Conservation (phyloP, 139 green algal species). For the Zygnema cylindricum region DNA sequence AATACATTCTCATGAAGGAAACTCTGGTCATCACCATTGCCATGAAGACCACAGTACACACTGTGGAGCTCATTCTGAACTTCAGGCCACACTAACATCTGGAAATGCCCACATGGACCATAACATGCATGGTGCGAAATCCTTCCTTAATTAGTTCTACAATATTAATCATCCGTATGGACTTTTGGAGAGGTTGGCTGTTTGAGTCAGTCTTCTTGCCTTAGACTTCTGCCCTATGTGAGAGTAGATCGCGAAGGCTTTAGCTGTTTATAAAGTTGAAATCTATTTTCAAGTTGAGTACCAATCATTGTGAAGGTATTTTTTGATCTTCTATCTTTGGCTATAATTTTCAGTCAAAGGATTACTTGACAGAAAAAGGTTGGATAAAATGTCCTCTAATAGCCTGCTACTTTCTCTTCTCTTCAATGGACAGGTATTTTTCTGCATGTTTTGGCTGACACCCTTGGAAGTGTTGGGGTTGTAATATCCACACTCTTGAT, state of each 20-base stretch:
- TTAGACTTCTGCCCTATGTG: not conserved
- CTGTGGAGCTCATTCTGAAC: not conserved
- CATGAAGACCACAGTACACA: not conserved
- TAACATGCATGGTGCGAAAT: slow-evolving; percentile 60
- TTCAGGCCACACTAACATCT: slow-evolving; percentile 41
- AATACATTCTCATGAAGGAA: not conserved
- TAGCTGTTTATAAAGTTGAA: too few species aligned
- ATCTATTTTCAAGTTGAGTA: too few species aligned
- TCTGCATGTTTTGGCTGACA: slow-evolving; percentile 65
- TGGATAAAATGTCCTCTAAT: too few species aligned
- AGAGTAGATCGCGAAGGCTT: too few species aligned
- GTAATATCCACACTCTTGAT: slow-evolving; percentile 63
- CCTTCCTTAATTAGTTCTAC: too few species aligned
- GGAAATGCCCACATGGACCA: slow-evolving; percentile 56
- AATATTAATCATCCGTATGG: too few species aligned
- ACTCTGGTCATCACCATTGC: not conserved
- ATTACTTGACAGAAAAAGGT: too few species aligned
- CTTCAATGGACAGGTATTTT: slow-evolving; percentile 67
- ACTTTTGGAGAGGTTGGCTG: not conserved
- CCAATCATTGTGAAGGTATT: too few species aligned
- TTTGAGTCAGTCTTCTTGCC: not conserved
- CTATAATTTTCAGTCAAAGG: too few species aligned
- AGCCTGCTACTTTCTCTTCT: too few species aligned
- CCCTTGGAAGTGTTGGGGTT: slow-evolving; percentile 64
- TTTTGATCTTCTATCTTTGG: too few species aligned